Evolutionary conservation across 352 stramenopile species (phyloP), one percentile per base, ranked within the genome.

Genomic region (Pilasporangium apinafurcum): DNA sequence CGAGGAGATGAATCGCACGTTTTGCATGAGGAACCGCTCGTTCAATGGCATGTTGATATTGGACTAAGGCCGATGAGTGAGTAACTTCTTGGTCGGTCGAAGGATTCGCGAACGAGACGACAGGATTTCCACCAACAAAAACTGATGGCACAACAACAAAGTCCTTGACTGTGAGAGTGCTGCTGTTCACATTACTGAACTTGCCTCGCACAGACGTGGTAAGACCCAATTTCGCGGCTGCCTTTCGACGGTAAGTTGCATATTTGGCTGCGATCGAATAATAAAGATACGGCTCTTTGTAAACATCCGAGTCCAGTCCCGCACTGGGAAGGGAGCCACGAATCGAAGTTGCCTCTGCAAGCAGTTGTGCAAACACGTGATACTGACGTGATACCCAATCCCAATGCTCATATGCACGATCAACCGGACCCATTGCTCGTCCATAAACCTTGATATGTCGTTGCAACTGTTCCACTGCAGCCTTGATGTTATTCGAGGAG

Each of bases 201-300:
- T 28, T 13, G 8, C 20, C 25, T 18, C 26, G 26, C 8, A 16
- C 31, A 2, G 62, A 49, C 22, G 44, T 22, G 5, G 45, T 66
- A 20, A 90, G 56, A 6, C 73, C 72, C 16, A 90, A 58, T 17
- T 77, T 73, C 0, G 53, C 59, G 24, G 79, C 75, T 4, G 82
- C 73, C 29, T 85, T 87, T 16, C 82, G 63, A 20, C 82, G 75
- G 36, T 69, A 74, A 33, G 80, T 87, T 10, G 79, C 75, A 38
- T 92, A 94, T 61, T 94, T 94, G 26, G 82, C 82, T 10, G 79
- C 79, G 35, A 85, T 82, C 25, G 68, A 82, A 37, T 77, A 91
- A 59, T 94, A 94, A 51, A 94, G 56, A 58, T 94, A 91, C 42
- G 79, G 71, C 48, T 94, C 82, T 44, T 92, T 94, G 65, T 87